Percentiles rank a stretch among this genome's conserved stretches.
Conservation (phyloP, 164 flowering plant species). For the Vitis labrusca region DNA sequence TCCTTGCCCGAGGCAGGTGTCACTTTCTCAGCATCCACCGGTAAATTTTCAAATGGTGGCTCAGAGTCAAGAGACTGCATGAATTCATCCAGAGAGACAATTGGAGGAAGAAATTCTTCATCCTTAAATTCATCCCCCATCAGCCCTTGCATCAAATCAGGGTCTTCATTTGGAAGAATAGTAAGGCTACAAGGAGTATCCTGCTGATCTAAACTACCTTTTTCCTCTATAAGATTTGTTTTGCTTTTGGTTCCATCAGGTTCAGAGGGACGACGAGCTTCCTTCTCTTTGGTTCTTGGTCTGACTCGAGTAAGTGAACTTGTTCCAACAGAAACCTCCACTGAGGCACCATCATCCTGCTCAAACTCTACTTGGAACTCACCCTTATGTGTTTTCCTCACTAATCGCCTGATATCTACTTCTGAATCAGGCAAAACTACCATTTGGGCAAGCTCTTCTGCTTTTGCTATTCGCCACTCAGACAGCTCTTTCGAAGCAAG, state of each 20-base stretch:
- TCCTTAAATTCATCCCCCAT: slow-evolving; percentile 79
- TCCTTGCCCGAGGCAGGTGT: slow-evolving; percentile 30
- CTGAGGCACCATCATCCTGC: slow-evolving; percentile 54
- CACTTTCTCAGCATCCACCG: slow-evolving; percentile 38
- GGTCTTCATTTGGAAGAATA: slow-evolving; percentile 53
- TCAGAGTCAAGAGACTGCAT: slow-evolving; percentile 89
- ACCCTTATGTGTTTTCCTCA: slow-evolving; percentile 96
- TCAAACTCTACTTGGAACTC: slow-evolving; percentile 91
- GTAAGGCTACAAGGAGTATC: slow-evolving; percentile 27
- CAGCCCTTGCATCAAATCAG: slow-evolving; percentile 78
- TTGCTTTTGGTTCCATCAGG: slow-evolving; percentile 19
- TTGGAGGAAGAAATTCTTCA: slow-evolving; percentile 86
- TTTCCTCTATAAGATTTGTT: slow-evolving; percentile 16
- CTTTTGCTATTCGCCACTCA: slow-evolving; percentile 96
- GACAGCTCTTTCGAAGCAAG: slow-evolving; percentile 98
- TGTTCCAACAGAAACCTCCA: slow-evolving; percentile 65
- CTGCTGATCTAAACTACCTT: slow-evolving; percentile 28
- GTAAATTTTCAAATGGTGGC: slow-evolving; percentile 76
- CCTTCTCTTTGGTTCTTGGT: slow-evolving; percentile 27
- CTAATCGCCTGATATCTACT: slow-evolving; percentile 88
- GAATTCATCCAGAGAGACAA: slow-evolving; percentile 91
- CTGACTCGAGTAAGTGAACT: slow-evolving; percentile 31
- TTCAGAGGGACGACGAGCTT: slow-evolving; percentile 23
- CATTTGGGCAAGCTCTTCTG: slow-evolving; percentile 94
- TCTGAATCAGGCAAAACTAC: slow-evolving; percentile 86